Evolutionary conservation across 495 filamentous ascomycete species (phyloP).

Genomic region (Penicillium paradoxum): DNA sequence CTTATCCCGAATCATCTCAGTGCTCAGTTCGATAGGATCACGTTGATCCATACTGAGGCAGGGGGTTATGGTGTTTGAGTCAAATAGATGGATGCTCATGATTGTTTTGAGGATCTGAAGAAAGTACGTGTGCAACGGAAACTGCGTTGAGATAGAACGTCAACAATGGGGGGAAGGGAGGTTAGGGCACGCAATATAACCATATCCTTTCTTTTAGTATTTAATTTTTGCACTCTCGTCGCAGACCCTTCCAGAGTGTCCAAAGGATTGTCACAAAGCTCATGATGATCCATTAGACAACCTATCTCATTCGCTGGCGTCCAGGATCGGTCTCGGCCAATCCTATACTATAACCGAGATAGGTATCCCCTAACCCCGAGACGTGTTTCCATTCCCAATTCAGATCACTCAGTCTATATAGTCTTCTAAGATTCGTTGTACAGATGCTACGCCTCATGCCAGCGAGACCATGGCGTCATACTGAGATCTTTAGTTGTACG

Average conservation of each 20-base stretch:
- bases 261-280: no score
- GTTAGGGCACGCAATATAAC: background rate
- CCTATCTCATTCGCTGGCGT: background rate
- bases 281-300: background rate
- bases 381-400: no score
- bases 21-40: background rate
- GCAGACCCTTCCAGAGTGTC: background rate
- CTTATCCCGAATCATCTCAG: background rate
- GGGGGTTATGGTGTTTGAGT: slow-evolving; percentile 20
- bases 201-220: background rate
- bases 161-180: no score
- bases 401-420: no score
- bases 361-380: no score
- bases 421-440: no score
- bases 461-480: no score
- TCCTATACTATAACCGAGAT: no score
- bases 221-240: background rate
- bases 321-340: no score
- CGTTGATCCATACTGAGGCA: slow-evolving; percentile 21
- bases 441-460: no score
- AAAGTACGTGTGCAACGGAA: background rate
- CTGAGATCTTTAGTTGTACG: no score
- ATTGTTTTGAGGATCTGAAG: background rate
- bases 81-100: slow-evolving; percentile 13
- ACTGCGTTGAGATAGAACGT: background rate